Evolutionary conservation across 192 early-diverging fungal genomes (phyloP), one percentile per base, ranked within the genome.

Genomic region (Coemansia sp.): DNA sequence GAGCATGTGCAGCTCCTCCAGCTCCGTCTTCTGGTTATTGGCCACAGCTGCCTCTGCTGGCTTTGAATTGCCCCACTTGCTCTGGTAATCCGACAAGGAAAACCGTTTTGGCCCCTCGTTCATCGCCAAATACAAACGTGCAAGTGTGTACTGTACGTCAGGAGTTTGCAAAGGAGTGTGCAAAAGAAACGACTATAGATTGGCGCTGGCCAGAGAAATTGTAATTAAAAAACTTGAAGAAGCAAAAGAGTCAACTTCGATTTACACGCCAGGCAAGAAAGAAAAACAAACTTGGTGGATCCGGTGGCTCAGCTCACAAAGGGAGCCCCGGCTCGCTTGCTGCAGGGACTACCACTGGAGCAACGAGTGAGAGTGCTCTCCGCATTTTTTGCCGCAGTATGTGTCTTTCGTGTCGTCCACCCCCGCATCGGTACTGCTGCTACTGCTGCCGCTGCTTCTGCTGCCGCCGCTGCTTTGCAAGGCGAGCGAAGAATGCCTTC

Each of bases 1-100:
- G 8, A 83, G 72, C 72, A 81, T 65, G 50, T 73, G 68, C 52
- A 79, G 72, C 69, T 83, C 76, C 53, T 79, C 76, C 15, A 79
- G 76, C 76, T 79, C 76, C 33, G 37, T 79, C 40, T 68, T 72
- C 44, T 73, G 76, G 42, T 69, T 70, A 17, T 56, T 40, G 12
- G 24, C 21, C 7, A 58, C 58, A 8, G 46, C 37, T 0, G 68
- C 27, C 32, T 68, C 70, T 4, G 63, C 63, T 4, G 70, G 70
- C 67, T 58, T 68, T 38, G 76, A 42, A 22, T 44, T 46, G n/a
- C 67, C 70, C 33, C 70, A 70, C 60, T 72, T 65, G 60, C 76
- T 79, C 61, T 73, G 70, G 67, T 79, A 79, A 54, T 79, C 76
- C 0, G 76, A 79, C 50, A 79, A 70, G 18, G 76, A 73, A 44